Evolutionary conservation across 78 protist species (phyloP).

Genomic region (Isochrysis galbana): DNA sequence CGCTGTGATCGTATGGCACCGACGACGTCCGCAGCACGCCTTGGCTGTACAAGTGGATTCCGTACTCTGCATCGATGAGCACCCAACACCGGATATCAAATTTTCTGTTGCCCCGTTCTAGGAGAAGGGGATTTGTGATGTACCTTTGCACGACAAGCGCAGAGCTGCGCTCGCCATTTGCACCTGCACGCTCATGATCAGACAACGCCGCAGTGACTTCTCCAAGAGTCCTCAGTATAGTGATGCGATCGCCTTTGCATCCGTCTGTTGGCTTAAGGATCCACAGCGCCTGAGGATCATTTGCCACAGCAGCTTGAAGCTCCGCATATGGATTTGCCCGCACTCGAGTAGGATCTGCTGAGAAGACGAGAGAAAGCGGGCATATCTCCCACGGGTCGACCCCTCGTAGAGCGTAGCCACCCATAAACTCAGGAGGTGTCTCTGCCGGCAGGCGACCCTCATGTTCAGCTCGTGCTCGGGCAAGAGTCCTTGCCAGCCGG

Average conservation of each 20-base stretch:
- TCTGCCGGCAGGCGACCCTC: background rate
- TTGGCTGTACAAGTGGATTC: background rate
- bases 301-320: background rate
- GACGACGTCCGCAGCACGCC: slow-evolving; percentile 10
- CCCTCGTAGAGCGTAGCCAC: background rate
- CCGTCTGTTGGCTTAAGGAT: background rate
- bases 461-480: background rate
- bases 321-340: background rate
- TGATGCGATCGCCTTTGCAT: background rate
- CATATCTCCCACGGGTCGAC: background rate
- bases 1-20: background rate
- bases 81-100: slow-evolving; percentile 19
- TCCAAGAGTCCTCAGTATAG: background rate
- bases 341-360: background rate
- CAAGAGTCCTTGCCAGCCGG: background rate
- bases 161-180: background rate
- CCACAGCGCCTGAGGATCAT: background rate
- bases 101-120: background rate
- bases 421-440: background rate
- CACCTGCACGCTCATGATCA: background rate
- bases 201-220: background rate
- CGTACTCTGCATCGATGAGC: background rate
- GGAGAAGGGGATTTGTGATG: background rate
- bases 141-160: background rate
- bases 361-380: background rate